A percentile compares a stretch with the other conserved stretches of the same genome.
phyloP scores from a whole-genome alignment of 1,284 basidiomycete genomes.

The Malassezia nana region DNA sequence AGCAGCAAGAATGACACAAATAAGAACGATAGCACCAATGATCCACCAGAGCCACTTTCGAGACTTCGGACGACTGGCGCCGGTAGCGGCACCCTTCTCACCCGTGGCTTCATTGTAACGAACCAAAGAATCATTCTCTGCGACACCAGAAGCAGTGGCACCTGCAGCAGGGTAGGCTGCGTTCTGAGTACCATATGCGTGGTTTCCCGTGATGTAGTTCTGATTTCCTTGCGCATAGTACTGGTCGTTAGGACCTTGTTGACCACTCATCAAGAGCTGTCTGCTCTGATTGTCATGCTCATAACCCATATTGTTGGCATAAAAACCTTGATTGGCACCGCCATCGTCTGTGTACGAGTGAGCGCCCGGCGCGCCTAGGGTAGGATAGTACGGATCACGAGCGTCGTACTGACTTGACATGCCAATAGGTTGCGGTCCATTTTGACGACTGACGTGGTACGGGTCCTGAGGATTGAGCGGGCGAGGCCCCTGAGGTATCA shows the following conservation, averaged over 20 bases:
- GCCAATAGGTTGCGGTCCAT: neutral
- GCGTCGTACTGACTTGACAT: neutral
- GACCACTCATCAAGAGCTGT: neutral
- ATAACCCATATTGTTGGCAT: neutral
- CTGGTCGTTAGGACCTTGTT: neutral
- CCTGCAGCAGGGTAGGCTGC: neutral
- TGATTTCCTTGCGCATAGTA: neutral
- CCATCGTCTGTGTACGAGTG: neutral
- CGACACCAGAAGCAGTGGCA: neutral
- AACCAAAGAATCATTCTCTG: neutral
- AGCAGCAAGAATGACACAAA: conserved; percentile 59
- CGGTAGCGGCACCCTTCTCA: neutral
- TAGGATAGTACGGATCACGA: neutral
- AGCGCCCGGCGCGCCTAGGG: neutral
- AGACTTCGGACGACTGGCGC: neutral
- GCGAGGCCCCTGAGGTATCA: neutral
- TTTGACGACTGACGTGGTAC: neutral
- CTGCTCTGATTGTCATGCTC: neutral
- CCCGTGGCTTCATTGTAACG: neutral
- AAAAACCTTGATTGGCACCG: neutral
- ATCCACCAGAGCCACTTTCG: conserved; percentile 14
- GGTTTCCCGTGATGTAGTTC: neutral
- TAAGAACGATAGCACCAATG: conserved; percentile 46
- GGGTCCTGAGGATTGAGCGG: neutral
- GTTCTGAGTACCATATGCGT: neutral